Conservation (phyloP, 139 green algal genomes). For the Ostreobium quekettii region DNA sequence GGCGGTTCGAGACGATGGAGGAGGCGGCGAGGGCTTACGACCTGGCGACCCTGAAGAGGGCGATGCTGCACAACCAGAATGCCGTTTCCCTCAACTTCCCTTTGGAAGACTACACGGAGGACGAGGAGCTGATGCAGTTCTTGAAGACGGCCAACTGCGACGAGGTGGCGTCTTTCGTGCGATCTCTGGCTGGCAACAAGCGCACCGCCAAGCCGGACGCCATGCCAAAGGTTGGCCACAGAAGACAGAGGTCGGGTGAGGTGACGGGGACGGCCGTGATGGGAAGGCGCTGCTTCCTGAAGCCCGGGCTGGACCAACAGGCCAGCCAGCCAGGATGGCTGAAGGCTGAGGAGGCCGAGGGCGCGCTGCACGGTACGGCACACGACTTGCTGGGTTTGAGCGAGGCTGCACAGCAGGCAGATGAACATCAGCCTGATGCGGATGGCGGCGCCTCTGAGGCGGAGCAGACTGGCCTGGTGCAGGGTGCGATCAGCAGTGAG, state of each 20-base stretch:
- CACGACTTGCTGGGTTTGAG: too few species aligned
- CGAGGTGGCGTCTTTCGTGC: slow-evolving; percentile 11
- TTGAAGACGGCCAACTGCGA: slow-evolving; percentile 5
- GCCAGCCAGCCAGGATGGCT: neutral
- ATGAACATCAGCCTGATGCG: too few species aligned
- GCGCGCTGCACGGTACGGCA: too few species aligned
- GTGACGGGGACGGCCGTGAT: neutral
- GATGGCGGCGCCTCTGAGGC: too few species aligned
- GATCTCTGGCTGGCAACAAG: neutral
- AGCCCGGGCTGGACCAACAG: neutral
- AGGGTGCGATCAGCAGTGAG: too few species aligned
- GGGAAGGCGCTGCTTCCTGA: neutral
- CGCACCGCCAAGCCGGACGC: neutral
- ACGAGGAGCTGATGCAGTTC: slow-evolving; percentile 15
- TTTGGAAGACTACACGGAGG: slow-evolving; percentile 12
- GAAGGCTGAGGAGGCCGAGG: neutral
- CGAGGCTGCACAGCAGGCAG: too few species aligned
- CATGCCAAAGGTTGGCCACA: neutral
- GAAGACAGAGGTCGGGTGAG: neutral
- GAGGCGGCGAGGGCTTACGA: slow-evolving; percentile 14
- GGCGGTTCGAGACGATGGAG: slow-evolving; percentile 16
- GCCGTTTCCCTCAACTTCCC: slow-evolving; percentile 15
- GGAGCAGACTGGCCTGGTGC: too few species aligned
- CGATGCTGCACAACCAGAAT: slow-evolving; percentile 13
- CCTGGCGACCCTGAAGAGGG: slow-evolving; percentile 15